These are phyloP conservation scores for Cerrena zonata DNA, from an alignment of 1,284 basidiomycete species.

Conservation along the genomic window DNA sequence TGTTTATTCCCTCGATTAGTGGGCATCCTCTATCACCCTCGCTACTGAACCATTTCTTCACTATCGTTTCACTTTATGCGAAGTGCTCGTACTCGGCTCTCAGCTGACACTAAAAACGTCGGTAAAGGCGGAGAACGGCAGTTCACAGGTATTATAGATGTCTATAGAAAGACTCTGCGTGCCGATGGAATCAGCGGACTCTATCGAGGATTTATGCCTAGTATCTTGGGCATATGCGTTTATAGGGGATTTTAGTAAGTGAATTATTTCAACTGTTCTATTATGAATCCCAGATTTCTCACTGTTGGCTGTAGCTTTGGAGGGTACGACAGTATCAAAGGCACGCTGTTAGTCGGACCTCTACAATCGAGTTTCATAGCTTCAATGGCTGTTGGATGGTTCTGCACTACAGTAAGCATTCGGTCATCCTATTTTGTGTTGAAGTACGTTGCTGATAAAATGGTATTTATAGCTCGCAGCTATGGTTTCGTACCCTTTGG, in stretches of 20 bases:
- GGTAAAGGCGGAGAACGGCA: constrained; percentile 38
- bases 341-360: constrained; percentile 48
- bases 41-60: not conserved
- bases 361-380: constrained; percentile 59
- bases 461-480: constrained; percentile 40
- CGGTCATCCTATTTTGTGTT: constrained; percentile 11
- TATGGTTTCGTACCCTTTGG: constrained; percentile 60
- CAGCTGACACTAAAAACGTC: constrained; percentile 46
- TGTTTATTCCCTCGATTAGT: constrained; percentile 60
- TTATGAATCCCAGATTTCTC: not conserved
- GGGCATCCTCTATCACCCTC: constrained; percentile 11
- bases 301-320: constrained; percentile 30
- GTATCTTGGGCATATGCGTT: constrained; percentile 55
- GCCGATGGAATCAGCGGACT: constrained; percentile 47
- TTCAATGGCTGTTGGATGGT: constrained; percentile 57
- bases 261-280: not conserved
- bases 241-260: constrained; percentile 54
- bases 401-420: constrained; percentile 40
- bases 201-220: constrained; percentile 61
- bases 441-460: not conserved
- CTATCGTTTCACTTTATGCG: not conserved
- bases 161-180: constrained; percentile 48
- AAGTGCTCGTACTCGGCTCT: constrained; percentile 49
- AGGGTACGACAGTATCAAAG: constrained; percentile 50
- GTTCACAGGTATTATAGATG: constrained; percentile 42